Evolutionary conservation across 208 protist species (phyloP).

Genomic region (Naegleria gruberi): DNA sequence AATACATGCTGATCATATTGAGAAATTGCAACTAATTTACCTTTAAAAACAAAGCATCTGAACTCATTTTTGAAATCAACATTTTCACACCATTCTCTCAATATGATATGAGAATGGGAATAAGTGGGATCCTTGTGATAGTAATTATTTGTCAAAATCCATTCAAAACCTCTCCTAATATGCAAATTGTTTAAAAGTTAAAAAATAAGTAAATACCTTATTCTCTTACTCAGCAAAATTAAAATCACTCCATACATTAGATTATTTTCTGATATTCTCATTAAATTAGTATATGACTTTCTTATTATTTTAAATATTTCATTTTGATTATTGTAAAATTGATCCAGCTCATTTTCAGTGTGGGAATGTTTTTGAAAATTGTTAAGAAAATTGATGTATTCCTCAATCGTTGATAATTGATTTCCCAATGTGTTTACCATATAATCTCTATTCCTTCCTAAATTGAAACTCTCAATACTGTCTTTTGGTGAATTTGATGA

Average conservation of each 20-base stretch:
- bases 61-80: background rate
- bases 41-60: background rate
- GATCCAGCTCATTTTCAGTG: background rate
- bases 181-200: too few relatives aligned
- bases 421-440: background rate
- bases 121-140: background rate
- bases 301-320: background rate
- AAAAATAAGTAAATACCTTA: too few relatives aligned
- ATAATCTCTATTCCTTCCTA: background rate
- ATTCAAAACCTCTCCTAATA: background rate
- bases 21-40: background rate
- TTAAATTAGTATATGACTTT: background rate
- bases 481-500: background rate
- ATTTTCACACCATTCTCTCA: background rate
- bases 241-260: background rate
- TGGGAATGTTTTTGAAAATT: background rate
- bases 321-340: background rate
- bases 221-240: background rate
- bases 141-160: background rate
- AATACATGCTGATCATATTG: constrained; percentile 3
- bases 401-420: background rate
- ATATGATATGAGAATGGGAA: background rate
- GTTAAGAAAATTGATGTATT: background rate
- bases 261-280: background rate
- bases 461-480: background rate